A percentile compares a stretch with the other conserved stretches of the same genome.
phyloP scores from a whole-genome alignment of 306 rosid genomes.

The Ormosia semicastrata region DNA sequence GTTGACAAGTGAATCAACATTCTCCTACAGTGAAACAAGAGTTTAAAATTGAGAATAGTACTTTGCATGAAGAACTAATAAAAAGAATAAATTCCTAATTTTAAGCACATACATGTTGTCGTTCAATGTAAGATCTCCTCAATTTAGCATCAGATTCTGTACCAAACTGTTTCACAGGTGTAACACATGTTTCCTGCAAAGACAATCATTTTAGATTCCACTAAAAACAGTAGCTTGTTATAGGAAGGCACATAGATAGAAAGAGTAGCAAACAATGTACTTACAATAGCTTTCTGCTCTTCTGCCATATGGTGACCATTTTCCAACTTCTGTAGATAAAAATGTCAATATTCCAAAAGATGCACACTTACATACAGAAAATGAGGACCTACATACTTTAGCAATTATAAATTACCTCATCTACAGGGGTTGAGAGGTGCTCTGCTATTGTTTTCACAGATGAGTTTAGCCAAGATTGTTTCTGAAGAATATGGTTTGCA shows the following conservation, averaged over 20 bases:
- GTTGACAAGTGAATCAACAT: constrained; percentile 76
- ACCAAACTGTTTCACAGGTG: constrained; percentile 62
- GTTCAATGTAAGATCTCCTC: constrained; percentile 66
- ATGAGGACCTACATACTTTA: background rate
- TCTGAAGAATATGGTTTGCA: constrained; percentile 66
- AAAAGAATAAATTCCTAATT: background rate
- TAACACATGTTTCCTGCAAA: constrained; percentile 55
- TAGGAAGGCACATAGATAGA: background rate
- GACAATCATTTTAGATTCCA: constrained; percentile 23
- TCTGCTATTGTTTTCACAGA: constrained; percentile 59
- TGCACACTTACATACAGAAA: background rate
- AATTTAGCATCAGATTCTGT: constrained; percentile 68
- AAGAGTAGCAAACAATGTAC: background rate
- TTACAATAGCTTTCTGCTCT: constrained; percentile 54
- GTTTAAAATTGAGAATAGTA: constrained; percentile 19
- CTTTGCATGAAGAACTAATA: constrained; percentile 8
- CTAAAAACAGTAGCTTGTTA: background rate
- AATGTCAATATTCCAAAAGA: background rate
- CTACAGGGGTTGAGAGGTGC: constrained; percentile 47
- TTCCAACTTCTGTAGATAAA: constrained; percentile 55
- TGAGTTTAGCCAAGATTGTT: constrained; percentile 49
- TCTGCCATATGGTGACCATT: constrained; percentile 64
- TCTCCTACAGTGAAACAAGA: constrained; percentile 55
- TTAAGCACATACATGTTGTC: constrained; percentile 64
- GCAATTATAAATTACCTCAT: constrained; percentile 36